Evolutionary conservation across 106 monocot species (phyloP).

Genomic region (Allium cepa): DNA sequence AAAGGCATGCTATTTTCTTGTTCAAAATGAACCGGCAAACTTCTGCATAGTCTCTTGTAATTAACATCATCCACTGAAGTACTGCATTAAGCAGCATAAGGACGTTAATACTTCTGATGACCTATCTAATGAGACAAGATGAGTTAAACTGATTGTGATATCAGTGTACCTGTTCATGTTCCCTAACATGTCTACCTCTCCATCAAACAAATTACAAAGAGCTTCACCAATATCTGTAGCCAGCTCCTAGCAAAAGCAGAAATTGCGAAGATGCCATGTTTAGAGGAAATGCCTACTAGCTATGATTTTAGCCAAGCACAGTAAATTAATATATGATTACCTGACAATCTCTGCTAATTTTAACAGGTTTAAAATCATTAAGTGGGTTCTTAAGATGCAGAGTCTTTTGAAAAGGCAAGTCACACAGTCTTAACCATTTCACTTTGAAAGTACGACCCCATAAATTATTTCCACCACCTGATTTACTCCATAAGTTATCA

Average conservation of each 20-base stretch:
- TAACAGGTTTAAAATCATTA: constrained; percentile 30
- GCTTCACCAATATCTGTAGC: constrained; percentile 21
- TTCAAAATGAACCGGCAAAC: constrained; percentile 10
- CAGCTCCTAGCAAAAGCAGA: constrained; percentile 13
- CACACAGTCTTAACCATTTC: constrained; percentile 17
- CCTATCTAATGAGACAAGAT: too few species aligned
- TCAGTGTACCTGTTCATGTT: constrained; percentile 16
- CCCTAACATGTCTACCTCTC: constrained; percentile 7
- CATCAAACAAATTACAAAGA: constrained; percentile 24
- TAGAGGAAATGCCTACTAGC: constrained; percentile 1
- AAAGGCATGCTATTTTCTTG: constrained; percentile 7
- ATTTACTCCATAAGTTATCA: constrained; percentile 21
- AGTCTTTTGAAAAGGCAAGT: constrained; percentile 25
- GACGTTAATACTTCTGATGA: not conserved
- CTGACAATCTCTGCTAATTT: constrained; percentile 35
- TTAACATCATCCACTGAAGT: constrained; percentile 4
- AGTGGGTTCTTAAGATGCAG: constrained; percentile 33
- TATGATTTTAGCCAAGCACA: not conserved
- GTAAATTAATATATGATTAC: not conserved
- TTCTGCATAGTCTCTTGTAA: constrained; percentile 14
- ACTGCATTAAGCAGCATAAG: constrained; percentile 10
- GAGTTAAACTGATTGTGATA: too few species aligned
- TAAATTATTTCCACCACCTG: constrained; percentile 17
- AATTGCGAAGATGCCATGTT: too few species aligned
- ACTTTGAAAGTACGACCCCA: constrained; percentile 25